phyloP scores from a whole-genome alignment of 441 rosid species.

The Euphorbia celastroides region DNA sequence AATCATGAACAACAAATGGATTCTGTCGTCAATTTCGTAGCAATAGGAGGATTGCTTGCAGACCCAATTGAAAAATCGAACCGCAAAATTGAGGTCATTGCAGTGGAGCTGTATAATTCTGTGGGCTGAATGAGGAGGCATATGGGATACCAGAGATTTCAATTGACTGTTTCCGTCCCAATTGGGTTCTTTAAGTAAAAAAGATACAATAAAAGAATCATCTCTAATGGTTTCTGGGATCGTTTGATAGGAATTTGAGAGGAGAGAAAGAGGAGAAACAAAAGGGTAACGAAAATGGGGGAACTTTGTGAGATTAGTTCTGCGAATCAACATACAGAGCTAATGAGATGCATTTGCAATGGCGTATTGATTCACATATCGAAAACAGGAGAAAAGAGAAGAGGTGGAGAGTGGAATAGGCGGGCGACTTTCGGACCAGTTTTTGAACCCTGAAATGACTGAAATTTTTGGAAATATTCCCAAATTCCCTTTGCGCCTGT shows the following conservation, averaged over 20 bases:
- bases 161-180: slow-evolving; percentile 31
- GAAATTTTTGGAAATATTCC: too few species aligned
- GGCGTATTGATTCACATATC: not conserved
- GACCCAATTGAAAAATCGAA: slow-evolving; percentile 40
- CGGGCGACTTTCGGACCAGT: not conserved
- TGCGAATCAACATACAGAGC: slow-evolving; percentile 1
- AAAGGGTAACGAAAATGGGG: not conserved
- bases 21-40: slow-evolving; percentile 24
- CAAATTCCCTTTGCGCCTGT: too few species aligned
- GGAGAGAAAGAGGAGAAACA: slow-evolving; percentile 20
- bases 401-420: not conserved
- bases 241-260: slow-evolving; percentile 9
- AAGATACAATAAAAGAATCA: slow-evolving; percentile 18
- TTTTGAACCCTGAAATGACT: not conserved
- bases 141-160: slow-evolving; percentile 35
- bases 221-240: slow-evolving; percentile 12
- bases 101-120: slow-evolving; percentile 32
- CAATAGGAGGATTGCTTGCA: slow-evolving; percentile 41
- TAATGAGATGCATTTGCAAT: not conserved
- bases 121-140: slow-evolving; percentile 33
- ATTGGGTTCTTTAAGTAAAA: slow-evolving; percentile 24
- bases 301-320: not conserved
- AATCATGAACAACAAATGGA: slow-evolving; percentile 24
- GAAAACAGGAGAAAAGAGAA: not conserved
- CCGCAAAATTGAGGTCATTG: slow-evolving; percentile 14